These are phyloP conservation scores for Lepiota venenata DNA, from an alignment of 768 basidiomycete species.

Conservation along the genomic window DNA sequence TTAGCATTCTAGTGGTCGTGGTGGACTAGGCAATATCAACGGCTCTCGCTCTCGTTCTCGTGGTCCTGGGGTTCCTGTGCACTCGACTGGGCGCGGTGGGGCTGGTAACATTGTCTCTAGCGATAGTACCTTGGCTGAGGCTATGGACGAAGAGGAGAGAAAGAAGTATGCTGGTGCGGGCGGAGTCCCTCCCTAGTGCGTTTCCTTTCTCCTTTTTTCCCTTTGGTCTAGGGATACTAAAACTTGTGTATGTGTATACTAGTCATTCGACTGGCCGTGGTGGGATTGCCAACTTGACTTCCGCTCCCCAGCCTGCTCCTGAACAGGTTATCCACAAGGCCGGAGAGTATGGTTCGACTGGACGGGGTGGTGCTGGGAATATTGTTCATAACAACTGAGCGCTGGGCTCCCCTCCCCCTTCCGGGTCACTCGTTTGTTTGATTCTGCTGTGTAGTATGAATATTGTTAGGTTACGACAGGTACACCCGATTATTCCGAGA, in stretches of 20 bases:
- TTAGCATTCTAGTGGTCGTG: slow-evolving; percentile 60
- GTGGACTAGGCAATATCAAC: slow-evolving; percentile 60
- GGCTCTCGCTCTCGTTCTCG: slow-evolving; percentile 52
- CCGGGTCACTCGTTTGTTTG: no score
- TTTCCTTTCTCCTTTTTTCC: slow-evolving; percentile 4
- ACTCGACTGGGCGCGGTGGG: slow-evolving; percentile 63
- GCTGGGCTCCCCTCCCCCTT: background rate
- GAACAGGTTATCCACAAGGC: slow-evolving; percentile 26
- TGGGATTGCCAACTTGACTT: slow-evolving; percentile 60
- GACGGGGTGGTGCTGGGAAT: slow-evolving; percentile 64
- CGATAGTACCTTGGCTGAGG: slow-evolving; percentile 18
- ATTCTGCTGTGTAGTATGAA: no score
- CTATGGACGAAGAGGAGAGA: slow-evolving; percentile 24
- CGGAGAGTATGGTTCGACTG: slow-evolving; percentile 37
- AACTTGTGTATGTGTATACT: no score
- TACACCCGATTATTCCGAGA: no score
- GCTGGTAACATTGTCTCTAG: slow-evolving; percentile 51
- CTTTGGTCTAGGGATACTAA: no score
- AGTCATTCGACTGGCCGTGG: slow-evolving; percentile 72
- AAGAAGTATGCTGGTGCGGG: slow-evolving; percentile 18
- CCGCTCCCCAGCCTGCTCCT: slow-evolving; percentile 29
- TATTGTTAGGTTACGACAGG: no score
- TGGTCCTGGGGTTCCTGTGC: slow-evolving; percentile 28
- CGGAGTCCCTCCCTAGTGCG: slow-evolving; percentile 36
- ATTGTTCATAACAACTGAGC: slow-evolving; percentile 25